phyloP scores from a whole-genome alignment of 306 rosid genomes.

The Corylus heterophylla region DNA sequence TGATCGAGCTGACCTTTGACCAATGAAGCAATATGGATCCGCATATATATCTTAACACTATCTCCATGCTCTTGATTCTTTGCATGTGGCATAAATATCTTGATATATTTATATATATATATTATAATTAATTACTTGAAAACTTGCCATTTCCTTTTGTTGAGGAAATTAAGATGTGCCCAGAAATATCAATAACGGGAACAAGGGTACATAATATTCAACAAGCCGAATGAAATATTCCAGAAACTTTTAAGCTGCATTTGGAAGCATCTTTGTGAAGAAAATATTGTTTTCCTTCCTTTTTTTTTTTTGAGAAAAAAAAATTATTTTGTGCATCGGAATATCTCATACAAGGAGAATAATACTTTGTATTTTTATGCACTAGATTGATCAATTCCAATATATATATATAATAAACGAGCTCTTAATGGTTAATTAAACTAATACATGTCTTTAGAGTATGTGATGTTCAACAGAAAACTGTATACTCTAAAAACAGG shows the following conservation, averaged over 20 bases:
- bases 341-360: slow-evolving; percentile 44
- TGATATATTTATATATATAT: neutral
- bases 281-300: slow-evolving; percentile 10
- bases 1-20: slow-evolving; percentile 41
- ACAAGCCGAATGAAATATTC: slow-evolving; percentile 37
- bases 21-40: slow-evolving; percentile 35
- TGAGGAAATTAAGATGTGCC: neutral
- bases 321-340: slow-evolving; percentile 33
- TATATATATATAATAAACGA: too few relatives aligned
- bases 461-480: too few relatives aligned
- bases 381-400: too few relatives aligned
- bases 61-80: slow-evolving; percentile 19
- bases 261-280: slow-evolving; percentile 22
- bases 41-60: slow-evolving; percentile 28
- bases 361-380: slow-evolving; percentile 26
- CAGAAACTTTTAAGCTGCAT: slow-evolving; percentile 23
- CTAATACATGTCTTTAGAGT: too few relatives aligned
- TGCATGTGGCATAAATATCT: slow-evolving; percentile 29
- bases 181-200: slow-evolving; percentile 29
- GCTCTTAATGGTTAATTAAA: neutral
- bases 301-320: neutral
- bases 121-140: neutral
- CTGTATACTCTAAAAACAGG: too few relatives aligned
- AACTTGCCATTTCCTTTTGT: neutral
- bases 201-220: slow-evolving; percentile 21